Evolutionary conservation across 2,329 filamentous ascomycete genomes (phyloP), one percentile per base, ranked within the genome.

Genomic region (Nemania sp.): DNA sequence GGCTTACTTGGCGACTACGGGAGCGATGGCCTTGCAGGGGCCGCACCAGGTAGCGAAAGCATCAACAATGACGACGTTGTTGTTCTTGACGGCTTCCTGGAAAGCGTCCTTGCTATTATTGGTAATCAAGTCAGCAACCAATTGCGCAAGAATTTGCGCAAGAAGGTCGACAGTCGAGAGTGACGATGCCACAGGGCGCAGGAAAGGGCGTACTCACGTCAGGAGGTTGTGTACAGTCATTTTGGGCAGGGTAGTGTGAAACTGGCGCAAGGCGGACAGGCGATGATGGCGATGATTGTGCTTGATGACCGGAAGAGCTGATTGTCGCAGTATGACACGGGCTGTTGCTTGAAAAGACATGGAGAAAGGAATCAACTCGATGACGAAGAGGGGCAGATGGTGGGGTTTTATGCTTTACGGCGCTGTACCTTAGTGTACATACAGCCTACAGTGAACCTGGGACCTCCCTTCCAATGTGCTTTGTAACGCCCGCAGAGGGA

Each of bases 41-140:
- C 92, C 92, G 81, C 94, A 98, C 93, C 93, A 97, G 65, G 81
- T 87, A 58, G 93, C 93, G 77, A 90, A 92, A 80, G 87, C 92
- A 81, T 98, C 94, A 72, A 98, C 80, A 63, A 97, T 80, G 69
- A 96, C 84, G 66, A 90, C 76, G 54, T 81, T 82, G 72, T 86
- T 77, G 57, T 66, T 51, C 64, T 69, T 61, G 43, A 74, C 37
- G 49, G 71, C 71, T 63, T 70, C 55, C 57, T 71, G 65, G 52
- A 69, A 74, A 34, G 58, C 69, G 13, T 68, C 71, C 65, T 67
- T 62, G 21, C 73, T 74, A 53, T 67, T 35, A 53, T 67, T 35
- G 7, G 46, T 9, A 40, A 46, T 11, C 18, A 45, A 45, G 56
- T 67, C 37, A 71, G 63, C 35, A 57, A 47, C n/a, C n/a, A n/a